Conservation (phyloP, 176 grass and related monocot genomes). For the Aegilops bicornis region DNA sequence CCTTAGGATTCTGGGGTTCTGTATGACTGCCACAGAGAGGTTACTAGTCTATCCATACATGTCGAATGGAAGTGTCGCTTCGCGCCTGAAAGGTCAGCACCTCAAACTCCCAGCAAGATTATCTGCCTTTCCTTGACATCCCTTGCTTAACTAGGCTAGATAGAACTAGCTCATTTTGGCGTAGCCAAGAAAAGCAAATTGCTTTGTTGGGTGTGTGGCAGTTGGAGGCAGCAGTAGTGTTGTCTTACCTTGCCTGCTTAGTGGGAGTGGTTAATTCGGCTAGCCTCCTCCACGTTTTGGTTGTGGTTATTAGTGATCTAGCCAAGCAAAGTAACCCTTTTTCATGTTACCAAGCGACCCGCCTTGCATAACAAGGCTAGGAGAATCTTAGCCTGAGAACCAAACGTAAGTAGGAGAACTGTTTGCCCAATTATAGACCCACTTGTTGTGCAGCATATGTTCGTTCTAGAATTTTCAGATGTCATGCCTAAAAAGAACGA, state of each 20-base stretch:
- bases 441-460: slow-evolving; percentile 34
- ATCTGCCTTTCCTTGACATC: not conserved
- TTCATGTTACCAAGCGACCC: not conserved
- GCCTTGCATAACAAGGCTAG: slow-evolving; percentile 4
- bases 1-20: slow-evolving; percentile 78
- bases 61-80: slow-evolving; percentile 97
- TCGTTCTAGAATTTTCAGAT: slow-evolving; percentile 5
- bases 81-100: slow-evolving; percentile 76
- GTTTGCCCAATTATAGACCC: slow-evolving; percentile 12
- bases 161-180: not conserved
- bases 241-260: not conserved
- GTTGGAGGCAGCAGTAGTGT: not conserved
- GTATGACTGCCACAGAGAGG: slow-evolving; percentile 94
- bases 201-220: not conserved
- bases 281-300: not conserved
- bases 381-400: not conserved
- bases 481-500: slow-evolving; percentile 19
- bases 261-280: not conserved
- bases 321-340: not conserved
- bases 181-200: not conserved
- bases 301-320: not conserved
- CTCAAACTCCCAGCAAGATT: slow-evolving; percentile 13
- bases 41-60: slow-evolving; percentile 92
- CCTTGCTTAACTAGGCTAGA: not conserved
- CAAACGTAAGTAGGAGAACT: not conserved